phyloP scores from a whole-genome alignment of 1,284 basidiomycete species.

The Pseudozyma sp. region DNA sequence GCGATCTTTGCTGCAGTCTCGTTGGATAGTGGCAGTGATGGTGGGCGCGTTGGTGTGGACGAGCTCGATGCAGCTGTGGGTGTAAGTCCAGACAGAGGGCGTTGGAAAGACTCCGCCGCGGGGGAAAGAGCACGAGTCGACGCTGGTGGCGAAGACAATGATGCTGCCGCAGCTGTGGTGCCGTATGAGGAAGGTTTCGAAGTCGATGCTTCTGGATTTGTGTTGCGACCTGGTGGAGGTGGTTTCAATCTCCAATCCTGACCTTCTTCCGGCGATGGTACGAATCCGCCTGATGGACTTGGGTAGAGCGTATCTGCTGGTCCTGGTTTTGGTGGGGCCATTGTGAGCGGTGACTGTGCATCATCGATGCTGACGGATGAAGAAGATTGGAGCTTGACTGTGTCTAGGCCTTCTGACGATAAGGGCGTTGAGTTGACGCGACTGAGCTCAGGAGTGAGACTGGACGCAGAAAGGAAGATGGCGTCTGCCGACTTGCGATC shows the following conservation, averaged over 20 bases:
- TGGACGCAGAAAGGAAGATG: slow-evolving; percentile 34
- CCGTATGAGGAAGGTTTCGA: slow-evolving; percentile 1
- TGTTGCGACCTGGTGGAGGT: slow-evolving; percentile 42
- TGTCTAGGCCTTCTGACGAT: slow-evolving; percentile 26
- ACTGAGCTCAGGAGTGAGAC: slow-evolving; percentile 33
- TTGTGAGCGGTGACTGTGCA: slow-evolving; percentile 30
- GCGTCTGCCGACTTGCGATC: slow-evolving; percentile 50
- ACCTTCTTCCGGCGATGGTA: slow-evolving; percentile 54
- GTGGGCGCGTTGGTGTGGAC: slow-evolving; percentile 36
- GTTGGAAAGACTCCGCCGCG: slow-evolving; percentile 13
- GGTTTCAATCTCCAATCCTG: slow-evolving; percentile 56
- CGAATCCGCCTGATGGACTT: slow-evolving; percentile 54
- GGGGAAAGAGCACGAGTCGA: slow-evolving; percentile 19
- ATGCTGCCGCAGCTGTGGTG: neutral
- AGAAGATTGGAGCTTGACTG: slow-evolving; percentile 24
- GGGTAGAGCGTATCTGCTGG: slow-evolving; percentile 56
- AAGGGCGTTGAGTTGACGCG: slow-evolving; percentile 49
- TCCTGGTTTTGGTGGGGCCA: slow-evolving; percentile 49
- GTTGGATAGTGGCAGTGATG: slow-evolving; percentile 36
- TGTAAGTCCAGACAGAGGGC: slow-evolving; percentile 13
- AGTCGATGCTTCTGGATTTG: slow-evolving; percentile 4
- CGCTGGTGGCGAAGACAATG: slow-evolving; percentile 6
- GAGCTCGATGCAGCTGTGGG: slow-evolving; percentile 15
- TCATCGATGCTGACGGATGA: slow-evolving; percentile 7
- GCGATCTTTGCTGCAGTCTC: slow-evolving; percentile 51